Evolutionary conservation across 2,329 filamentous ascomycete species (phyloP).

Genomic region (Pseudopithomyces maydicus): DNA sequence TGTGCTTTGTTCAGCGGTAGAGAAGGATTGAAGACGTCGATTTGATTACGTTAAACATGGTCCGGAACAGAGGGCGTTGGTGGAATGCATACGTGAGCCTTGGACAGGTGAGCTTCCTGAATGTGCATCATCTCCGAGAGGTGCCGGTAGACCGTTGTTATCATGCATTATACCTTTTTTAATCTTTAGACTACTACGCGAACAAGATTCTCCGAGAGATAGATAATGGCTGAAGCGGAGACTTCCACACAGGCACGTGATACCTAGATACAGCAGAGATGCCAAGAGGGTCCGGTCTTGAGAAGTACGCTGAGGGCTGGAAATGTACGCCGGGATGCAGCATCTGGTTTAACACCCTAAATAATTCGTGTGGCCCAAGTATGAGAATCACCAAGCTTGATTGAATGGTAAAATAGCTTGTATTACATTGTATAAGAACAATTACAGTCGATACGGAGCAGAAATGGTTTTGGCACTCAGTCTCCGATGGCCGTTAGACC

Average conservation of each 20-base stretch:
- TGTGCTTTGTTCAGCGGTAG: background rate
- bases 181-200: too few relatives aligned
- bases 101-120: too few relatives aligned
- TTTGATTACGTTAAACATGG: background rate
- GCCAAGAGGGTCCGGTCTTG: slow-evolving; percentile 23
- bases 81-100: background rate
- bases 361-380: background rate
- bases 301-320: slow-evolving; percentile 23
- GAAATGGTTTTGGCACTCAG: background rate
- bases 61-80: background rate
- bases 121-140: background rate
- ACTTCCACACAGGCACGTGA: too few relatives aligned
- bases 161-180: background rate
- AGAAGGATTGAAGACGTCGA: background rate
- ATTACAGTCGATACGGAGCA: too few relatives aligned
- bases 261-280: background rate
- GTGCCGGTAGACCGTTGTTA: too few relatives aligned
- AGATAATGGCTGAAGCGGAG: background rate
- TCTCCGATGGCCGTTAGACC: slow-evolving; percentile 10
- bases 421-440: too few relatives aligned
- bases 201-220: background rate
- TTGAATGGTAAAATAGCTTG: too few relatives aligned
- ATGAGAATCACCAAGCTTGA: too few relatives aligned
- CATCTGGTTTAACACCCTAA: slow-evolving; percentile 7
- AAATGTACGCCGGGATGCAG: slow-evolving; percentile 26